A percentile compares a stretch with the other conserved stretches of the same genome.
phyloP scores from a whole-genome alignment of 495 filamentous ascomycete species.

The Pseudomonodictys pantanalensis region DNA sequence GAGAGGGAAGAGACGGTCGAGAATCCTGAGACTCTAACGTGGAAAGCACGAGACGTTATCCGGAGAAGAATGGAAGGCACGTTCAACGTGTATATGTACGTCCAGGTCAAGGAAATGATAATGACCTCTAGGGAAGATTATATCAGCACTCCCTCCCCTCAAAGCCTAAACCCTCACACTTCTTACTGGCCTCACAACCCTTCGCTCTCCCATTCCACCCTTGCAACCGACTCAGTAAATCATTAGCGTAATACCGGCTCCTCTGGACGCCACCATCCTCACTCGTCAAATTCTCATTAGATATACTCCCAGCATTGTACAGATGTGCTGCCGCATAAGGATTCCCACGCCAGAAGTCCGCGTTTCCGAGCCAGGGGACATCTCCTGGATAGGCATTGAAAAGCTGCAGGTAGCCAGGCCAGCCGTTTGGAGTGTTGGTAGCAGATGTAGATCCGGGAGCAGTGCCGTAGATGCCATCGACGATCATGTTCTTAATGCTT shows the following conservation, averaged over 20 bases:
- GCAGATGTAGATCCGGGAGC: background rate
- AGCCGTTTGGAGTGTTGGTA: background rate
- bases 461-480: background rate
- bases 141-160: no score
- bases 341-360: background rate
- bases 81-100: no score
- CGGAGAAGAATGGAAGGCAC: no score
- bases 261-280: background rate
- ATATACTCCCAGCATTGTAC: conserved; percentile 1
- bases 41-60: no score
- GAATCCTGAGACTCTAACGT: no score
- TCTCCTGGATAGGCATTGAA: background rate
- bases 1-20: no score
- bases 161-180: no score
- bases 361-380: background rate
- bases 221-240: background rate
- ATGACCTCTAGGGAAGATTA: no score
- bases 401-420: background rate
- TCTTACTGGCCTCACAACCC: no score
- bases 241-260: conserved; percentile 1
- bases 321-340: conserved; percentile 7
- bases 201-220: conserved; percentile 9
- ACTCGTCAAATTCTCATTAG: background rate
- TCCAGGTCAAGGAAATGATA: no score
- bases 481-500: background rate